A percentile compares a stretch with the other conserved stretches of the same genome.
phyloP scores from a whole-genome alignment of 257 asterid species.

The Gentiana straminea region DNA sequence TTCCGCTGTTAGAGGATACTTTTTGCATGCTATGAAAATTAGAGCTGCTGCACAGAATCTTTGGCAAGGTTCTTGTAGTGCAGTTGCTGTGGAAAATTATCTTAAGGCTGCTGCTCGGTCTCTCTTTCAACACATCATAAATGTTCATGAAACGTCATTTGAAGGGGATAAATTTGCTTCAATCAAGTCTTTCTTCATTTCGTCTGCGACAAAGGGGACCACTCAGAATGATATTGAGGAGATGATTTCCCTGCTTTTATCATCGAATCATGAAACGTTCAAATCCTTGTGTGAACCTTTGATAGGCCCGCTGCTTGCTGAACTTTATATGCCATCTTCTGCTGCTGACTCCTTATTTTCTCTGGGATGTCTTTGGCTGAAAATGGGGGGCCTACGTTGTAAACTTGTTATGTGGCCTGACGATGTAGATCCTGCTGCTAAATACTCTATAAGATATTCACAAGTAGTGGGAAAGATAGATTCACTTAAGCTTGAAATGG shows the following conservation, averaged over 20 bases:
- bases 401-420: constrained; percentile 55
- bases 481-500: constrained; percentile 64
- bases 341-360: constrained; percentile 27
- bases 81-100: constrained; percentile 24
- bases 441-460: constrained; percentile 55
- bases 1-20: constrained; percentile 43
- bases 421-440: constrained; percentile 73
- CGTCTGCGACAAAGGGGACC: constrained; percentile 15
- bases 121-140: constrained; percentile 77
- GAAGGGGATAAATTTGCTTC: constrained; percentile 34
- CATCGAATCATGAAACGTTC: constrained; percentile 51
- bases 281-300: constrained; percentile 41
- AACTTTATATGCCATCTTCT: constrained; percentile 33
- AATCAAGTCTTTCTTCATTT: constrained; percentile 37
- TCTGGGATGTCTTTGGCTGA: constrained; percentile 51
- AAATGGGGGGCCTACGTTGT: constrained; percentile 67
- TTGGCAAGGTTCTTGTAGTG: constrained; percentile 52
- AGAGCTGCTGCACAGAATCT: constrained; percentile 62
- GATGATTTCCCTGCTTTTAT: constrained; percentile 43
- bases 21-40: constrained; percentile 48
- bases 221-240: constrained; percentile 21
- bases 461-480: constrained; percentile 52
- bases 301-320: constrained; percentile 56
- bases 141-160: constrained; percentile 63
- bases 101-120: constrained; percentile 53